phyloP scores from a whole-genome alignment of 768 basidiomycete genomes.

The Panellus pusillus region DNA sequence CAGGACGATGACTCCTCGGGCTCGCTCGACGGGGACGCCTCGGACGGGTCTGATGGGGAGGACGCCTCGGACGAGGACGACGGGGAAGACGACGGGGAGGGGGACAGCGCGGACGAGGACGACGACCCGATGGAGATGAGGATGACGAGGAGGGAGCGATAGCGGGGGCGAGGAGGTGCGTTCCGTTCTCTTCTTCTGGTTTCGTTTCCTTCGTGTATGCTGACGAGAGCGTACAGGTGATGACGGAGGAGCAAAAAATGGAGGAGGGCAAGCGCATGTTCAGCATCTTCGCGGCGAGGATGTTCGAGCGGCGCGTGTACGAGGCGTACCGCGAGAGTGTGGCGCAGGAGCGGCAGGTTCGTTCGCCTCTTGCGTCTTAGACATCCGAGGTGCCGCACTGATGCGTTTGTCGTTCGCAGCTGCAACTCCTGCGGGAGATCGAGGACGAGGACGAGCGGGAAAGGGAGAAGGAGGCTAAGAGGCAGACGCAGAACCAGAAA shows the following conservation, averaged over 20 bases:
- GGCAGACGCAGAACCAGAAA: constrained; percentile 96
- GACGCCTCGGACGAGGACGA: constrained; percentile 66
- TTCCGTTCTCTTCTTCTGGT: constrained; percentile 11
- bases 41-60: constrained; percentile 61
- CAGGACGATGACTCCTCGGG: constrained; percentile 37
- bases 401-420: constrained; percentile 6
- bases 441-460: constrained; percentile 91
- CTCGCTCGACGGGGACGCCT: constrained; percentile 58
- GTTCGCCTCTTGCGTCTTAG: not conserved
- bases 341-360: constrained; percentile 83
- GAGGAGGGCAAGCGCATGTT: constrained; percentile 99
- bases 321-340: constrained; percentile 96
- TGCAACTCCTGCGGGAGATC: constrained; percentile 89
- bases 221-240: constrained; percentile 42
- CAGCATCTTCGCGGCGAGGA: constrained; percentile 97
- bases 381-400: not conserved
- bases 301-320: constrained; percentile 98
- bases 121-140: constrained; percentile 52
- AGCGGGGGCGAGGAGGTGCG: constrained; percentile 43
- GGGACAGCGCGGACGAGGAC: constrained; percentile 36
- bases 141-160: constrained; percentile 33
- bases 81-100: constrained; percentile 52
- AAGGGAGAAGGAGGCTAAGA: constrained; percentile 89
- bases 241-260: constrained; percentile 98
- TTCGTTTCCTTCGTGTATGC: constrained; percentile 8